phyloP scores from a whole-genome alignment of 2,329 filamentous ascomycete genomes.

The Colletotrichum theobromicola region DNA sequence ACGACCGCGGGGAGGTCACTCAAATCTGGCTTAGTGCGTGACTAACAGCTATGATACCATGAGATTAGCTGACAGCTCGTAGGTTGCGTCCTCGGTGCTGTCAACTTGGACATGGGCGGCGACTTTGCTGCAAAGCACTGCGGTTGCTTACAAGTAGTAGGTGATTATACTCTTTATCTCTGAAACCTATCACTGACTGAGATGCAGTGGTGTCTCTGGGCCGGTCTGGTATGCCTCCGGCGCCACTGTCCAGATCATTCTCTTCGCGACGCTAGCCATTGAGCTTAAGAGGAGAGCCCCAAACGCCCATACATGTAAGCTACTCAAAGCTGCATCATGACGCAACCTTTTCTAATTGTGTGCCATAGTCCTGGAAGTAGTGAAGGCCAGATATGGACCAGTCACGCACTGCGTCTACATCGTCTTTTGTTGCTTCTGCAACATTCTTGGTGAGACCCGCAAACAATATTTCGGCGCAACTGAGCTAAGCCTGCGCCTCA shows the following conservation, averaged over 20 bases:
- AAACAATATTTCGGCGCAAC: rapidly evolving
- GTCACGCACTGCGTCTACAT: conserved; percentile 79
- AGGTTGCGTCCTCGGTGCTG: conserved; percentile 82
- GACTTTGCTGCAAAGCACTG: conserved; percentile 78
- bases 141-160: conserved; percentile 79
- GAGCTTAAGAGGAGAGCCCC: conserved; percentile 86
- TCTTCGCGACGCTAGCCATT: conserved; percentile 91
- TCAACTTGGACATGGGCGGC: conserved; percentile 95
- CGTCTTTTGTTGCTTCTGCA: conserved; percentile 79
- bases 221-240: conserved; percentile 67
- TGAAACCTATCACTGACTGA: background rate
- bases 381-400: conserved; percentile 78
- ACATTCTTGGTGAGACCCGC: conserved; percentile 58
- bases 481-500: conserved; percentile 51
- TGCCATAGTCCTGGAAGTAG: conserved; percentile 72
- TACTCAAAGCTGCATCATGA: rapidly evolving
- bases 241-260: conserved; percentile 85
- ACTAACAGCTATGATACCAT: background rate
- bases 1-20: conserved; percentile 86
- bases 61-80: rapidly evolving
- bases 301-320: conserved; percentile 74
- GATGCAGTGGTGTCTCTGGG: conserved; percentile 59
- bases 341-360: background rate
- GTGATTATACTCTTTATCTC: rapidly evolving
- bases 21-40: conserved; percentile 76